Evolutionary conservation across 768 basidiomycete species (phyloP).

Genomic region (Boletus subparvulus): DNA sequence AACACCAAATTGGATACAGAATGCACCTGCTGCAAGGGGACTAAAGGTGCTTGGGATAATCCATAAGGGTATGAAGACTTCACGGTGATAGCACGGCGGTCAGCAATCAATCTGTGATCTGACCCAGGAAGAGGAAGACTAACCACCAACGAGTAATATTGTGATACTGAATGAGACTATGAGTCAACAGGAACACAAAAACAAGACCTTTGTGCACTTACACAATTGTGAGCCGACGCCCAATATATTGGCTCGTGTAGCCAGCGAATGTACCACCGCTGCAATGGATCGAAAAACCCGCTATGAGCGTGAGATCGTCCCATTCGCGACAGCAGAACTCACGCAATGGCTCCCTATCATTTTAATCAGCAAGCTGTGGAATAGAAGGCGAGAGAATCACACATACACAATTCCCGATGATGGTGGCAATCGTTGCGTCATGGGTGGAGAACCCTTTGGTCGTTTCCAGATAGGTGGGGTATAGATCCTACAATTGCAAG

Average conservation of each 20-base stretch:
- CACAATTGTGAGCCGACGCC: constrained; percentile 77
- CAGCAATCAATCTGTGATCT: background rate
- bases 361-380: background rate
- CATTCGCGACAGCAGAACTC: constrained; percentile 23
- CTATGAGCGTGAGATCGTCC: background rate
- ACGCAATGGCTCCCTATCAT: constrained; percentile 46
- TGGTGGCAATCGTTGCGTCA: constrained; percentile 71
- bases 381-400: background rate
- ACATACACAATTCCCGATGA: constrained; percentile 72
- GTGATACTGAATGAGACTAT: constrained; percentile 16
- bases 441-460: constrained; percentile 60
- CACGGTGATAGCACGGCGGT: background rate
- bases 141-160: constrained; percentile 25
- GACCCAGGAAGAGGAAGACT: constrained; percentile 47
- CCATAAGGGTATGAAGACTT: constrained; percentile 75
- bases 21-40: constrained; percentile 76
- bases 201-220: background rate
- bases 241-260: constrained; percentile 69
- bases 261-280: constrained; percentile 72
- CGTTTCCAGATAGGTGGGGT: constrained; percentile 69
- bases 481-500: constrained; percentile 51
- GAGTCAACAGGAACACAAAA: background rate
- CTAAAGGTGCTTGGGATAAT: constrained; percentile 70
- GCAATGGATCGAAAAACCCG: background rate
- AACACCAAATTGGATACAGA: constrained; percentile 83